Percentiles rank a stretch among this genome's conserved stretches.
phyloP scores from a whole-genome alignment of 495 filamentous ascomycete genomes.

The Neurospora sp. region DNA sequence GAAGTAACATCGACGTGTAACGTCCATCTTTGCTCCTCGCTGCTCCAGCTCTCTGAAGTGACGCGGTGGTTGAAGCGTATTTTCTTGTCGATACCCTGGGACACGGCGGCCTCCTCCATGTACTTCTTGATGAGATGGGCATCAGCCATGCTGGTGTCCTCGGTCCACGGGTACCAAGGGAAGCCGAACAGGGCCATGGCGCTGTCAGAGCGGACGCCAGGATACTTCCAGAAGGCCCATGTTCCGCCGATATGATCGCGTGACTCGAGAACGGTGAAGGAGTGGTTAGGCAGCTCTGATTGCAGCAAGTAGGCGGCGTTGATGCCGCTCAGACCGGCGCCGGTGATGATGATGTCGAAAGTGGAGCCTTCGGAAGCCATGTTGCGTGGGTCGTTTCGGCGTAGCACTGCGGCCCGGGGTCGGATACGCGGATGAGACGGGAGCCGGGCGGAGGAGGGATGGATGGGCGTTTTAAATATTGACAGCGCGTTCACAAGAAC shows the following conservation, averaged over 20 bases:
- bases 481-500: neutral
- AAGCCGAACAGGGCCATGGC: slow-evolving; percentile 61
- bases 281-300: slow-evolving; percentile 41
- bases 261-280: slow-evolving; percentile 53
- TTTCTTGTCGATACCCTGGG: slow-evolving; percentile 51
- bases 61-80: slow-evolving; percentile 53
- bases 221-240: slow-evolving; percentile 65
- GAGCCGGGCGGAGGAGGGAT: neutral
- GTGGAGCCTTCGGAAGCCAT: slow-evolving; percentile 4
- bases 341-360: slow-evolving; percentile 57
- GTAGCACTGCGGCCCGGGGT: neutral
- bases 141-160: slow-evolving; percentile 48
- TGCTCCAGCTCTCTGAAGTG: slow-evolving; percentile 48
- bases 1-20: slow-evolving; percentile 36
- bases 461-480: neutral
- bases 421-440: neutral
- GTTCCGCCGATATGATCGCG: slow-evolving; percentile 55
- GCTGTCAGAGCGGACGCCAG: slow-evolving; percentile 58
- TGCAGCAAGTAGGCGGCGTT: slow-evolving; percentile 65
- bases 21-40: slow-evolving; percentile 48
- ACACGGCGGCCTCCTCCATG: slow-evolving; percentile 45
- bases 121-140: slow-evolving; percentile 52
- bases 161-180: slow-evolving; percentile 56
- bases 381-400: neutral
- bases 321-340: slow-evolving; percentile 68